Base-by-base conservation (phyloP, 176 grass and related monocot species). In the Cenchrus purpureus region DNA sequence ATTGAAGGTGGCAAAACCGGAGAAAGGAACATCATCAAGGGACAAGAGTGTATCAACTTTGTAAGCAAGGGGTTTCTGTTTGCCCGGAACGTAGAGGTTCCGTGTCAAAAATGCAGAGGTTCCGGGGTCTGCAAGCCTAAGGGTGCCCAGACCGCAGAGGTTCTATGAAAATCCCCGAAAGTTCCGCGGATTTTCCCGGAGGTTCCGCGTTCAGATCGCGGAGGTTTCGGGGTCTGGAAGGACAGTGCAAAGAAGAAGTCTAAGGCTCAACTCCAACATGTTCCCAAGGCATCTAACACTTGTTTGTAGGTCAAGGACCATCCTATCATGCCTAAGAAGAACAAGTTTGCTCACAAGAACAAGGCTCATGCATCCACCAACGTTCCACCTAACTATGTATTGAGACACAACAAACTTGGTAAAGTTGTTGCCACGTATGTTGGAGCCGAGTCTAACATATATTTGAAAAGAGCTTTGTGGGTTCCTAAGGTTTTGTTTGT, bases 191-290 rank as follows among this genome's bases (percentile, higher is more conserved):
- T 11, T 51, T 51, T 51, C 6, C 1, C 0, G 5, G 54, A 57
- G 54, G 54, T 8, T 57, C 16, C 5, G 56, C 4, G 44, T 46
- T 46, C 44, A 5, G 44, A 46, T 46, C 44, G 44, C 3, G 34
- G 34, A 34, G 34, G 34, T 34, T 34, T 3, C 44, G 6, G 7
- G 56, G 16, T 58, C 56, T 58, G 14, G 6, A 2, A 20, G 6
- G 0, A 20, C 1, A 58, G 1, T 1, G 0, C 0, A 5, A 8
- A 6, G 6, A 58, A 58, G 13, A 58, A 8, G 1, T 20, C 1
- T 16, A 57, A 19, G 55, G 17, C 17, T 19, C 55, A 57, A 19
- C 55, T 15, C 12, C 55, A 19, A 57, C 17, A 5, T 19, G 17
- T 19, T 8, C 16, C 16, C 7, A 58, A 20, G 3, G 56, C 56